Percentiles rank a stretch among this genome's conserved stretches.
These are phyloP conservation scores for Hippophae gyantsensis DNA, from an alignment of 306 rosid genomes.

Conservation along the genomic window DNA sequence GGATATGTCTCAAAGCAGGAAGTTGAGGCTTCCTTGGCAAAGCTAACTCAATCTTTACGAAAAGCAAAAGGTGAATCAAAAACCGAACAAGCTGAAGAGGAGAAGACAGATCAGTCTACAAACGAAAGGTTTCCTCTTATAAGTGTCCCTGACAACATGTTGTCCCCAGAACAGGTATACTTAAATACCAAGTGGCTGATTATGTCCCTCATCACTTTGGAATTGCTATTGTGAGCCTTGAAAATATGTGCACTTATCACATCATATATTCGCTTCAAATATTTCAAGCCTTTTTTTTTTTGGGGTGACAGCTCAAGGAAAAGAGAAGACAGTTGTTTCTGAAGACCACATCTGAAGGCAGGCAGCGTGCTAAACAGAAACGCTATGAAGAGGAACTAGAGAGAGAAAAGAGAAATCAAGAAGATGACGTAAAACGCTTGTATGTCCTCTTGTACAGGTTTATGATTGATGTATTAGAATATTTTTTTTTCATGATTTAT, in stretches of 20 bases:
- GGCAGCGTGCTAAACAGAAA: constrained; percentile 77
- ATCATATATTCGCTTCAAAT: background rate
- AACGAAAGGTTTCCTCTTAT: constrained; percentile 65
- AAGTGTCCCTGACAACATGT: constrained; percentile 67
- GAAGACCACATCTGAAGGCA: constrained; percentile 86
- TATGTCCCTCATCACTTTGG: constrained; percentile 17
- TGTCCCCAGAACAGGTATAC: constrained; percentile 80
- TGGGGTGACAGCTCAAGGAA: constrained; percentile 53
- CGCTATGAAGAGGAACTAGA: constrained; percentile 71
- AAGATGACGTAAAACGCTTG: constrained; percentile 73
- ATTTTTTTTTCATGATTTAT: no score
- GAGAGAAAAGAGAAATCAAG: constrained; percentile 64
- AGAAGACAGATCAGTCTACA: constrained; percentile 39
- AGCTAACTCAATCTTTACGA: constrained; percentile 66
- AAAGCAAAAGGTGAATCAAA: constrained; percentile 86
- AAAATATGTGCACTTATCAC: background rate
- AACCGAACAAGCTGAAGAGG: constrained; percentile 70
- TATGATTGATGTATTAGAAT: background rate
- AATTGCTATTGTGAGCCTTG: constrained; percentile 6
- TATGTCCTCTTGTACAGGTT: constrained; percentile 24
- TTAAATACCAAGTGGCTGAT: constrained; percentile 19
- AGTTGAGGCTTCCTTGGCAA: constrained; percentile 66
- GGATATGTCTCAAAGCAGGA: constrained; percentile 83
- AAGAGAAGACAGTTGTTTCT: constrained; percentile 77
- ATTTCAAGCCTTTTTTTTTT: background rate